These are phyloP conservation scores for Capronia epimyces DNA, from an alignment of 2,329 filamentous ascomycete genomes.

Conservation along the genomic window DNA sequence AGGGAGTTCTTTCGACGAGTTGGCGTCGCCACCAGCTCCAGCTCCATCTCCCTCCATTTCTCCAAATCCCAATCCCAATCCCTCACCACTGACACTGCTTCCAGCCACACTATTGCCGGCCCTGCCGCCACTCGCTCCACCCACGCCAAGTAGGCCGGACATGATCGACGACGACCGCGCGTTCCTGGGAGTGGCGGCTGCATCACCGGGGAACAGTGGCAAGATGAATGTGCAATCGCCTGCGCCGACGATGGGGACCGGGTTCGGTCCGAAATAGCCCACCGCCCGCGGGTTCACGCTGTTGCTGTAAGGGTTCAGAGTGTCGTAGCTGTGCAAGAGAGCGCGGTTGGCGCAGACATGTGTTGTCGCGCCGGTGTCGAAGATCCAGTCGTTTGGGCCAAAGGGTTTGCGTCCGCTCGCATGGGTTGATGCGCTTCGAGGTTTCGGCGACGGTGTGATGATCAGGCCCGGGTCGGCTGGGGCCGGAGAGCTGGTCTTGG, in stretches of 20 bases:
- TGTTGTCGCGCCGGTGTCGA: slow-evolving; percentile 19
- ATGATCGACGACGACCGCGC: not conserved
- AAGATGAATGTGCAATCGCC: slow-evolving; percentile 11
- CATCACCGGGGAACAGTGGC: not conserved
- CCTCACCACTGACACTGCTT: too few species aligned
- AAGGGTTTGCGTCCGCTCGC: slow-evolving; percentile 5
- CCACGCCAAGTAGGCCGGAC: not conserved
- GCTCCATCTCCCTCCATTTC: too few species aligned
- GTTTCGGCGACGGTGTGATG: slow-evolving; percentile 7
- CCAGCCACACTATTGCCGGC: too few species aligned
- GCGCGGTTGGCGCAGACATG: slow-evolving; percentile 16
- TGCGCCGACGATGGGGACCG: slow-evolving; percentile 11
- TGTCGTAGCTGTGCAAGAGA: slow-evolving; percentile 14
- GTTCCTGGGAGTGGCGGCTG: not conserved
- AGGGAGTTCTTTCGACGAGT: not conserved
- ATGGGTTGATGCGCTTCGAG: not conserved
- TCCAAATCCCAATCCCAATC: too few species aligned
- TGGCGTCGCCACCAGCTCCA: too few species aligned
- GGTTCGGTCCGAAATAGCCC: slow-evolving; percentile 15
- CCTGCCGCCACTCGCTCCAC: not conserved
- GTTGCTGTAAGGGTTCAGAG: slow-evolving; percentile 9
- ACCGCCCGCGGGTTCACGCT: slow-evolving; percentile 3
- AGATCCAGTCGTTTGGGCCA: slow-evolving; percentile 13
- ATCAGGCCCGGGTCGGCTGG: slow-evolving; percentile 10
- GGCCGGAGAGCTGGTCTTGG: not conserved